Base-by-base conservation (phyloP, 495 filamentous ascomycete species). In the Hypoxylon lenormandii region DNA sequence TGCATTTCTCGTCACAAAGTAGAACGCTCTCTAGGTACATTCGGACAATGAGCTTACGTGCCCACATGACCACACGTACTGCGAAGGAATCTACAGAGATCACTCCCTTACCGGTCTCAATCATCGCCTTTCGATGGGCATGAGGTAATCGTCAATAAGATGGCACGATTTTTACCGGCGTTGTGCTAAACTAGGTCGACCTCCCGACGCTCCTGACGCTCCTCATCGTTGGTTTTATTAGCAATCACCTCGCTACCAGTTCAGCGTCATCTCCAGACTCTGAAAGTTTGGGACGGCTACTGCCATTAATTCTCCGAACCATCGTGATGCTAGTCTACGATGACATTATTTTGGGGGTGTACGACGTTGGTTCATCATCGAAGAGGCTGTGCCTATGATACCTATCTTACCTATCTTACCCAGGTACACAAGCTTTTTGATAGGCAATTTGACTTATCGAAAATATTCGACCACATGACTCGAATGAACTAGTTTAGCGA, bases 231-330 rank as follows among this genome's bases (percentile, higher is more conserved):
- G n/a, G 26, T 30, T n/a, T 13, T 11, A 37, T 53, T 26, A 49
- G 7, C 47, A 36, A 46, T 36, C 36, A 15, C 37, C 5, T 69
- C 45, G 51, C 26, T 57, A 58, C 65, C 57, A 33, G 15, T 36
- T 43, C 47, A 64, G 3, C 13, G 19, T 46, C 46, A 28, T 42
- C 21, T 38, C 28, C 48, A 19, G 18, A 57, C 21, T 30, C 40
- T 49, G 21, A n/a, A 58, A 28, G 40, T 6, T 43, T 60, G 50
- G 38, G 43, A 47, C 45, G 56, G 56, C 18, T 28, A 53, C 42
- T 63, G 11, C 38, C 57, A 62, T 54, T 48, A 66, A 71, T 46
- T 66, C 58, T 66, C 68, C 68, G 68, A 66, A 10, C 23, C 61
- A 23, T 63, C 62, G 26, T 11, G 28, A 59, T 62, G 18, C 45